These are phyloP conservation scores for Fusarium udum DNA, from an alignment of 2,329 filamentous ascomycete species.

Conservation along the genomic window DNA sequence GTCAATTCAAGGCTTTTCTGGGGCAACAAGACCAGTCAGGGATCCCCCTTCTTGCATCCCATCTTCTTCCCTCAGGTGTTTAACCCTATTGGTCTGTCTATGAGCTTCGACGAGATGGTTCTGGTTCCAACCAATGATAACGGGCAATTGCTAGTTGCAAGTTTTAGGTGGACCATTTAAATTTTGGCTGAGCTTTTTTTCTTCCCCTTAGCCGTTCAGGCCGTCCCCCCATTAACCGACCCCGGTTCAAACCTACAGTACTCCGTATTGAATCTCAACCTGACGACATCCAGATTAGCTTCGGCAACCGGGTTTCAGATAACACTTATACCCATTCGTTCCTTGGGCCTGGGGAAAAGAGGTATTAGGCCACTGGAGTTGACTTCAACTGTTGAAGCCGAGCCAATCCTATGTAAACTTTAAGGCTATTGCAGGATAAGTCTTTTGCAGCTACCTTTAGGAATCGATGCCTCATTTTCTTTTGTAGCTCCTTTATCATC, in stretches of 20 bases:
- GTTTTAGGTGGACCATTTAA: background rate
- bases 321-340: background rate
- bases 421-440: background rate
- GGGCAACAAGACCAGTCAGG: conserved; percentile 14
- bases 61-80: background rate
- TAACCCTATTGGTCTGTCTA: conserved; percentile 12
- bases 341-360: background rate
- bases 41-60: conserved; percentile 25
- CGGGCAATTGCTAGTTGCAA: conserved; percentile 4
- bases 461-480: background rate
- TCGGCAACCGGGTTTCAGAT: background rate
- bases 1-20: conserved; percentile 13
- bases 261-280: background rate
- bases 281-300: background rate
- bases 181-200: conserved; percentile 13
- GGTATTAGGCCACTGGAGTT: background rate
- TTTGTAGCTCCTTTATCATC: background rate
- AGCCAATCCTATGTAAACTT: background rate
- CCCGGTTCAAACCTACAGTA: background rate
- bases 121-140: conserved; percentile 11
- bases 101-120: background rate
- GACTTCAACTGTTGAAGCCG: background rate
- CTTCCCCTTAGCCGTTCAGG: background rate
- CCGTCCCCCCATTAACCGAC: background rate
- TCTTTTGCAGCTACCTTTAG: background rate